Evolutionary conservation across 106 monocot species (phyloP).

Genomic region (Phalaenopsis aphrodite): DNA sequence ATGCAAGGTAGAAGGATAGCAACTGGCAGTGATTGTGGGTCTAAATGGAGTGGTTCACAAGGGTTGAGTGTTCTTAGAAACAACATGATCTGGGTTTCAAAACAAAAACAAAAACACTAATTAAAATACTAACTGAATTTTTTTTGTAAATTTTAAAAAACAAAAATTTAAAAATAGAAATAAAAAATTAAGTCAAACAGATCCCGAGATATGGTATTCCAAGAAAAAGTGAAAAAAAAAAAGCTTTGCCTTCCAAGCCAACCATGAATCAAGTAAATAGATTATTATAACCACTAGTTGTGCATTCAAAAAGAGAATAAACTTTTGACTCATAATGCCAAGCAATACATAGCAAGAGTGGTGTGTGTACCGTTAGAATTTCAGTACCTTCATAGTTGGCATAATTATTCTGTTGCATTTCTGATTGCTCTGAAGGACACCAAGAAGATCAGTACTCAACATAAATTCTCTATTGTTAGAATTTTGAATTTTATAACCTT

Average conservation of each 20-base stretch:
- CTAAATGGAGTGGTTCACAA: no score
- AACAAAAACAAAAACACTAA: no score
- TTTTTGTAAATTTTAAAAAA: no score
- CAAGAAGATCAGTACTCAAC: slow-evolving; percentile 72
- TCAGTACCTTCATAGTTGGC: slow-evolving; percentile 75
- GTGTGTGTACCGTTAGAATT: background rate
- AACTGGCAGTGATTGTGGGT: no score
- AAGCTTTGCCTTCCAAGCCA: background rate
- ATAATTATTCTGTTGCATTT: slow-evolving; percentile 72
- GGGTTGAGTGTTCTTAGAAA: no score
- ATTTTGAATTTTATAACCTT: slow-evolving; percentile 16
- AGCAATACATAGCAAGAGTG: background rate
- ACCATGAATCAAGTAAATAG: background rate
- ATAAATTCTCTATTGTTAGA: slow-evolving; percentile 32
- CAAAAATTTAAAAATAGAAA: no score
- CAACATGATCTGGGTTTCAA: no score
- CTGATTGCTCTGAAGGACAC: slow-evolving; percentile 65
- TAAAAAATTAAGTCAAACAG: background rate
- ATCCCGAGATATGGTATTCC: background rate
- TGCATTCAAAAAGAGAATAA: slow-evolving; percentile 1
- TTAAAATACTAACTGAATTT: no score
- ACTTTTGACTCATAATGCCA: background rate
- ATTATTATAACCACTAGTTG: background rate
- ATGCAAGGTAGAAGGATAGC: no score
- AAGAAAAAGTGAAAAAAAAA: background rate